Conservation (phyloP, 2,329 filamentous ascomycete species). For the Lasiodiplodia theobromae region DNA sequence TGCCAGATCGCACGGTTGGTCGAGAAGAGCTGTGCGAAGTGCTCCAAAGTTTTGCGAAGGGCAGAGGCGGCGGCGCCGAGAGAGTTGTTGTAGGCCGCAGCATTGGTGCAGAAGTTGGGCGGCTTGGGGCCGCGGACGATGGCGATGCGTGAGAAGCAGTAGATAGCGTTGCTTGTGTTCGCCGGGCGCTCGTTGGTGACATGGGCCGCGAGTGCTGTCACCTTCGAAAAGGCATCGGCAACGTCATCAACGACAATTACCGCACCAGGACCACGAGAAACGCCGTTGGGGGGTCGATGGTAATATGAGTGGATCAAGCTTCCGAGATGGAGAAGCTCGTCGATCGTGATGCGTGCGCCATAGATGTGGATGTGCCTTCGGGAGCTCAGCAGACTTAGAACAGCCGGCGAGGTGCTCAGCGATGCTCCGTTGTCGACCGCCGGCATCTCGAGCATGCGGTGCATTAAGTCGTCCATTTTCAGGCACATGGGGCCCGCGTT, state of each 20-base stretch:
- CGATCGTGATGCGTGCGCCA: not conserved
- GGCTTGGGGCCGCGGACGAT: conserved; percentile 1
- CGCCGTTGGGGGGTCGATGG: not conserved
- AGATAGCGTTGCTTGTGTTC: not conserved
- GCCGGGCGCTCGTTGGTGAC: not conserved
- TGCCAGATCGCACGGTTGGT: not conserved
- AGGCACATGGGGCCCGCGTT: not conserved
- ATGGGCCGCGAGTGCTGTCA: not conserved
- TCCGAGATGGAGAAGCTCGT: conserved; percentile 5
- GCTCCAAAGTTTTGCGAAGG: not conserved
- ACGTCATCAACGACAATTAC: not conserved
- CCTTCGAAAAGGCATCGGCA: not conserved
- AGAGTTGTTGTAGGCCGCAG: not conserved
- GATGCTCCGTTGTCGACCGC: not conserved
- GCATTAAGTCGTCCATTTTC: not conserved
- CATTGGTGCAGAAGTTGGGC: not conserved
- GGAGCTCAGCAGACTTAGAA: not conserved
- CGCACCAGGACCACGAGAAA: not conserved
- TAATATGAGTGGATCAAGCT: not conserved
- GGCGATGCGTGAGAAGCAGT: conserved; percentile 3
- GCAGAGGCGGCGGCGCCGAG: not conserved
- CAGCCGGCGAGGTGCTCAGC: not conserved
- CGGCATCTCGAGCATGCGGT: not conserved
- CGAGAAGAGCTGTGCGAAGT: not conserved
- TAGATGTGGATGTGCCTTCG: not conserved